phyloP scores from a whole-genome alignment of 208 protist species.

The Wallacemonas rigidus region DNA sequence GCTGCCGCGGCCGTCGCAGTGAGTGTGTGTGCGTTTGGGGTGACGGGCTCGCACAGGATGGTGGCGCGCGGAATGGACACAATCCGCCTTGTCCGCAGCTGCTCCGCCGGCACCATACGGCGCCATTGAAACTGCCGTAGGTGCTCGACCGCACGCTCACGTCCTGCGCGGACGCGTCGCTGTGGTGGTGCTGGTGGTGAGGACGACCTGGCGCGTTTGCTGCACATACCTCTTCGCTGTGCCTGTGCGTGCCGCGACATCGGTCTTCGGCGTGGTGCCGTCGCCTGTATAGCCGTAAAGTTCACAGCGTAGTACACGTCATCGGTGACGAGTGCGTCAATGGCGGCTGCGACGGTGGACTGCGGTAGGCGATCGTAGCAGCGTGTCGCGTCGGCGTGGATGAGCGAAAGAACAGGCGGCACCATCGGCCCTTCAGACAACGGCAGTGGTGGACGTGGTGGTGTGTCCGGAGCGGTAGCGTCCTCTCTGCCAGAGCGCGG shows the following conservation, averaged over 20 bases:
- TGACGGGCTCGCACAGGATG: slow-evolving; percentile 39
- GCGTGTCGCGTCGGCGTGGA: slow-evolving; percentile 60
- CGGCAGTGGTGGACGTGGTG: no score
- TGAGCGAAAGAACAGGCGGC: slow-evolving; percentile 22
- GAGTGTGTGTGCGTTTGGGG: not conserved
- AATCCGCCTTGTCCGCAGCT: slow-evolving; percentile 27
- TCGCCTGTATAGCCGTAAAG: slow-evolving; percentile 30
- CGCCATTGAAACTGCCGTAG: slow-evolving; percentile 23
- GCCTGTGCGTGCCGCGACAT: not conserved
- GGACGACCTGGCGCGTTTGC: not conserved
- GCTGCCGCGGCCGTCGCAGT: not conserved
- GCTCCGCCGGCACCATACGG: slow-evolving; percentile 27
- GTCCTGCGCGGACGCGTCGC: not conserved
- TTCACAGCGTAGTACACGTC: slow-evolving; percentile 45
- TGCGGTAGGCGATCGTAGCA: slow-evolving; percentile 81
- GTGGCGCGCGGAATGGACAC: slow-evolving; percentile 40
- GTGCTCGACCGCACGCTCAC: no score
- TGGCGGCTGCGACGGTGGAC: slow-evolving; percentile 35
- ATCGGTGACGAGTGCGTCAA: slow-evolving; percentile 43
- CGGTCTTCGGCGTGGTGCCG: not conserved
- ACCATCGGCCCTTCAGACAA: not conserved
- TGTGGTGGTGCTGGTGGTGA: not conserved
- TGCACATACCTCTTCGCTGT: not conserved
- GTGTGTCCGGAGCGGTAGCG: no score
- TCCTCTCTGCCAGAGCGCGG: no score